Percentiles rank a stretch among this genome's conserved stretches.
Conservation (phyloP, 2,329 filamentous ascomycete species). For the Alternaria conjuncta region DNA sequence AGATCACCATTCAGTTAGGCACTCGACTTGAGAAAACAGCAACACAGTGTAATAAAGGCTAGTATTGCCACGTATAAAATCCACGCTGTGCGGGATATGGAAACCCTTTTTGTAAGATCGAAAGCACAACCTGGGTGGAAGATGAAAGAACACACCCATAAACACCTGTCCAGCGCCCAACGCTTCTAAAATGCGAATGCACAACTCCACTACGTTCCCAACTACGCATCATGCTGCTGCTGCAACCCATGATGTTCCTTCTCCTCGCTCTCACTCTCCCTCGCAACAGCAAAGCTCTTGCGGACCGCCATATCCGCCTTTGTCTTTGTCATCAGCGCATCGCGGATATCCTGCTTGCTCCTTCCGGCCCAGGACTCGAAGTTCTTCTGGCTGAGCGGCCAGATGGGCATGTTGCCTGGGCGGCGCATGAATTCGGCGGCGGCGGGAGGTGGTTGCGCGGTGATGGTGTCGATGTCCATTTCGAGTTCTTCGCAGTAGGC, state of each 20-base stretch:
- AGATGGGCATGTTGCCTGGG: constrained; percentile 61
- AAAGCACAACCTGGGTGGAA: neutral
- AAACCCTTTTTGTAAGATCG: neutral
- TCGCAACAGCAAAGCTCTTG: constrained; percentile 34
- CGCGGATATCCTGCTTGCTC: constrained; percentile 51
- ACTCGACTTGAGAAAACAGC: neutral
- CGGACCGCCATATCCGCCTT: constrained; percentile 44
- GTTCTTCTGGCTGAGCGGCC: constrained; percentile 58
- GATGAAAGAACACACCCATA: neutral
- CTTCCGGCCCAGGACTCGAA: constrained; percentile 47
- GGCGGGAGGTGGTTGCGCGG: constrained; percentile 61
- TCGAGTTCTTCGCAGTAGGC: constrained; percentile 77
- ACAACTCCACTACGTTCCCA: neutral
- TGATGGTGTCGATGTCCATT: constrained; percentile 75
- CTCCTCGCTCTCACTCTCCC: constrained; percentile 31
- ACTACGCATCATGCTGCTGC: constrained; percentile 13
- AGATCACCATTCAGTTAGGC: neutral
- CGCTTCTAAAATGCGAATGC: neutral
- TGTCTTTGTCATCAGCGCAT: constrained; percentile 53
- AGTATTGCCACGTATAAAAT: neutral
- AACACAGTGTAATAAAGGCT: neutral
- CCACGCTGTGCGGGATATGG: neutral
- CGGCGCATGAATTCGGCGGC: constrained; percentile 60
- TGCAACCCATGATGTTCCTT: constrained; percentile 23
- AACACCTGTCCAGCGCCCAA: neutral